Evolutionary conservation across 78 protist species (phyloP), one percentile per base, ranked within the genome.

Genomic region (Dictyostelium brefeldianum): DNA sequence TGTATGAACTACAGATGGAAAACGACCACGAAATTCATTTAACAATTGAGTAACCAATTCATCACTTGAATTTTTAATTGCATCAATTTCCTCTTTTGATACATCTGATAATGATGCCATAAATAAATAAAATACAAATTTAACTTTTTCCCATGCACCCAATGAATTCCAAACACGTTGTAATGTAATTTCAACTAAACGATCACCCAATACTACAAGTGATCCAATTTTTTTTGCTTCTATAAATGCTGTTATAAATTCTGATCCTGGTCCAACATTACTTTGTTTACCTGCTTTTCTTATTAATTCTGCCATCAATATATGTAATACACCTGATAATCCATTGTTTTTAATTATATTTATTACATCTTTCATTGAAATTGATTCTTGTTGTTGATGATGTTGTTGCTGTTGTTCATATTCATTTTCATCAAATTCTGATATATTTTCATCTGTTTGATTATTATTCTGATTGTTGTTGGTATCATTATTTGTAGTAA

Each of bases 111-210:
- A 54, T 6, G 93, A 87, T 11, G 93, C 93, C 75, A 74, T 64
- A 51, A 56, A 77, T 22, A 87, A 50, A 48, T 43, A 87, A 62
- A 65, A 87, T 29, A 87, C 84, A 77, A 87, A 87, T 22, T 78
- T 87, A 17, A 87, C 47, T 70, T 87, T 87, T 54, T 87, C 93
- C 77, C 78, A 51, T 6, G 79, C 8, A 2, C 69, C 78, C 51
- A 87, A 47, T 12, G 93, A 87, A n/a, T 74, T 77, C 93, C 93
- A 87, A 47, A 78, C 93, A 48, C 93, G 57, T 80, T 87, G 78
- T 56, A 87, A 29, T 29, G 93, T 87, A 22, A 87, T 87, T 59
- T 53, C 93, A 12, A 87, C 79, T 70, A 77, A 25, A 29, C 93
- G 67, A 51, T 87, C 93, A 51, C 93, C 93, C 4, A 87, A 62